phyloP scores from a whole-genome alignment of 805 yeast genomes.

The Metschnikowia colocasiae region DNA sequence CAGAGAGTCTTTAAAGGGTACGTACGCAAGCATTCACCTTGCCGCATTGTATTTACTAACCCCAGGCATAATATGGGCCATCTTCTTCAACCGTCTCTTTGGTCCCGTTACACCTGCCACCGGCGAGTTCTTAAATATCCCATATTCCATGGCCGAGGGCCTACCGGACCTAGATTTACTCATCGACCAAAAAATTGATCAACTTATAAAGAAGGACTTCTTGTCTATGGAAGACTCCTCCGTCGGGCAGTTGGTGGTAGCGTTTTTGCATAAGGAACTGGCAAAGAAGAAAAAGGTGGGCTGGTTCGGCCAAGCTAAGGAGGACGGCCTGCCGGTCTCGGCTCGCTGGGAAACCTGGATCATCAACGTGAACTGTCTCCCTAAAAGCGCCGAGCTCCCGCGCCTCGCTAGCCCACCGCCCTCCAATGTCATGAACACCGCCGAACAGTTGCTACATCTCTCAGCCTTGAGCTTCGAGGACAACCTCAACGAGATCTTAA shows the following conservation, averaged over 20 bases:
- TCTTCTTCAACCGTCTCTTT: slow-evolving; percentile 65
- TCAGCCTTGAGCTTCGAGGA: slow-evolving; percentile 37
- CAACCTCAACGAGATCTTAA: slow-evolving; percentile 46
- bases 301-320: slow-evolving; percentile 47
- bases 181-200: slow-evolving; percentile 36
- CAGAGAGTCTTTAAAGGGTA: slow-evolving; percentile 53
- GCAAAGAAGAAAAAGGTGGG: slow-evolving; percentile 44
- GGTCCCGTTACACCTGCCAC: slow-evolving; percentile 59
- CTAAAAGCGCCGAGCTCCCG: slow-evolving; percentile 18
- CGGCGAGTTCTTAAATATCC: slow-evolving; percentile 52
- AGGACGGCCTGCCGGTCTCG: slow-evolving; percentile 32
- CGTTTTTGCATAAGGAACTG: slow-evolving; percentile 38
- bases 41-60: slow-evolving; percentile 11
- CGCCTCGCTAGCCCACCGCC: slow-evolving; percentile 6
- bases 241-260: slow-evolving; percentile 34
- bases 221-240: slow-evolving; percentile 18
- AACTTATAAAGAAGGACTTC: slow-evolving; percentile 28
- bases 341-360: slow-evolving; percentile 72
- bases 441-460: slow-evolving; percentile 26
- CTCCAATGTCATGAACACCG: slow-evolving; percentile 13
- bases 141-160: slow-evolving; percentile 52
- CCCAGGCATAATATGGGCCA: slow-evolving; percentile 57
- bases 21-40: slow-evolving; percentile 17
- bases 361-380: slow-evolving; percentile 46
- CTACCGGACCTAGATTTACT: slow-evolving; percentile 46